Base-by-base conservation (phyloP, 805 yeast genomes). In the Kurtzmaniella cleridarum region DNA sequence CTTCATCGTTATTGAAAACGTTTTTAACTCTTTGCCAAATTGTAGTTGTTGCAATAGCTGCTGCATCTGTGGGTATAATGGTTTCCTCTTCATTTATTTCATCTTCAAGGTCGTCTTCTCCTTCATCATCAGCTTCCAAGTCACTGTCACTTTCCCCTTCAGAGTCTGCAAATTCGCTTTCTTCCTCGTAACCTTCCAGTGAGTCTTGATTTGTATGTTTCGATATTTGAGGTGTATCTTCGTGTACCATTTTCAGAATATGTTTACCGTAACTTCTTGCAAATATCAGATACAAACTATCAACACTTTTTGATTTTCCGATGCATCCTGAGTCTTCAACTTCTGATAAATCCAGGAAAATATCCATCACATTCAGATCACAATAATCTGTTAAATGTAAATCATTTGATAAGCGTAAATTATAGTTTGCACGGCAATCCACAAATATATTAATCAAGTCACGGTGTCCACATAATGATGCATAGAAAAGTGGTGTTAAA, bases 401-500 rank as follows among this genome's bases (percentile, higher is more conserved):
- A 11, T 81, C 82, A 47, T 75, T 75, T 34, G 69, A 60, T 18
- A 84, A 69, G 50, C 63, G 75, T 41, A 73, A 56, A 29, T 69
- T 64, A 45, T 75, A 59, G 47, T 76, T 78, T 1, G 91, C 84
- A 37, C 79, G 81, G 54, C 83, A 80, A 28, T 73, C 79, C 31
- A 81, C 55, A 45, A 86, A 69, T 32, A 81, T 53, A 32, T 73
- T 71, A 44, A 86, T 83, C 30, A 83, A 69, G 34, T 75, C 81
- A 37, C 85, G 66, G 52, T 84, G 75, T 26, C 96, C 96, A 47
- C 73, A 69, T 49, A 90, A 57, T 26, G 88, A 76, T 0, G 97
- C 96, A 54, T 84, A 81, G 58, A 90, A 96, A 41, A 93, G 66
- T 3, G 98, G 95, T 0, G 96, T 82, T 45, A 77, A 76, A 1